These are phyloP conservation scores for Mycena chlorophos DNA, from an alignment of 768 basidiomycete species.

Conservation along the genomic window DNA sequence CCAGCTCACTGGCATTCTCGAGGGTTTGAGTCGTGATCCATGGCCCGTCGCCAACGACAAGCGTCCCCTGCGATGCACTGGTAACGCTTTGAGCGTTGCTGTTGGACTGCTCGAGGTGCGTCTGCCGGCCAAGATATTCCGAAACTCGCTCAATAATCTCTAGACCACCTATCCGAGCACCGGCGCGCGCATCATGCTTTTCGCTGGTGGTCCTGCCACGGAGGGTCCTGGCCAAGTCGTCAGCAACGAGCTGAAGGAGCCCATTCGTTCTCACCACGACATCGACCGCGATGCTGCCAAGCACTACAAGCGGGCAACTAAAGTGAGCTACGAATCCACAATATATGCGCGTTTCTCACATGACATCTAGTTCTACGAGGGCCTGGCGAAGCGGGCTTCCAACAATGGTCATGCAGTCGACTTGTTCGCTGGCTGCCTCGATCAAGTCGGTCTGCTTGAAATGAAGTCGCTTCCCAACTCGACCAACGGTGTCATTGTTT, in stretches of 20 bases:
- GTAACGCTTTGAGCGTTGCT: slow-evolving; percentile 91
- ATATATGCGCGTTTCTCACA: slow-evolving; percentile 12
- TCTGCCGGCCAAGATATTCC: neutral
- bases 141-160: slow-evolving; percentile 17
- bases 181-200: slow-evolving; percentile 94
- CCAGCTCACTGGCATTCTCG: slow-evolving; percentile 91
- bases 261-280: slow-evolving; percentile 97
- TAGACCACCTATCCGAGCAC: slow-evolving; percentile 91
- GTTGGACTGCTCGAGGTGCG: slow-evolving; percentile 85
- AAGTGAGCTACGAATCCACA: slow-evolving; percentile 52
- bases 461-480: slow-evolving; percentile 96
- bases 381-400: slow-evolving; percentile 86
- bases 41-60: slow-evolving; percentile 98
- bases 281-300: slow-evolving; percentile 96
- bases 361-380: slow-evolving; percentile 83
- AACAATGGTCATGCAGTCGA: slow-evolving; percentile 95
- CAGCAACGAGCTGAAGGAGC: slow-evolving; percentile 91
- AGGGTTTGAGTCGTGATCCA: slow-evolving; percentile 83
- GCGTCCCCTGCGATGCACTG: slow-evolving; percentile 90
- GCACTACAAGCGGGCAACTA: slow-evolving; percentile 94
- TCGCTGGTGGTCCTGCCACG: slow-evolving; percentile 92
- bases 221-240: slow-evolving; percentile 98
- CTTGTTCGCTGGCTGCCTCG: slow-evolving; percentile 94
- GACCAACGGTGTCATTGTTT: slow-evolving; percentile 93
- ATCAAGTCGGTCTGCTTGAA: slow-evolving; percentile 95